These are phyloP conservation scores for Microsporum canis DNA, from an alignment of 2,329 filamentous ascomycete species.

Conservation along the genomic window DNA sequence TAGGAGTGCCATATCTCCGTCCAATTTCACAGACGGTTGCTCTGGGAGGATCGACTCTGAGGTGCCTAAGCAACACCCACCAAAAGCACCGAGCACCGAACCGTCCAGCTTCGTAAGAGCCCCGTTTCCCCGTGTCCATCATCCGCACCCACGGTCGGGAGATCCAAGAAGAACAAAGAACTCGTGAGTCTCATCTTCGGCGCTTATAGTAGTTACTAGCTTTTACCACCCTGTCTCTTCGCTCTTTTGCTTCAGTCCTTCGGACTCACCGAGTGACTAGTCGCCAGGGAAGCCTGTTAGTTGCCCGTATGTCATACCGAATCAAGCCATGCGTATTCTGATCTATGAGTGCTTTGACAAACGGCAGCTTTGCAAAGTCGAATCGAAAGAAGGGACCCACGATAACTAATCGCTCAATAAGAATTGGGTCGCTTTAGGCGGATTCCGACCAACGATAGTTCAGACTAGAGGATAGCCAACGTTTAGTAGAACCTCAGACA, in stretches of 20 bases:
- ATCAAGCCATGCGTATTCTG: background rate
- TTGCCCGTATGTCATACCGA: background rate
- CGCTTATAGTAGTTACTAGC: background rate
- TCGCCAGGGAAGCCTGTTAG: background rate
- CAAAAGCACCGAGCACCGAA: background rate
- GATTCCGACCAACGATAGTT: background rate
- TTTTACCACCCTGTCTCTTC: background rate
- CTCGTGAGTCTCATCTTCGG: background rate
- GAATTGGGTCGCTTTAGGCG: background rate
- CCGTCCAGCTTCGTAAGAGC: background rate
- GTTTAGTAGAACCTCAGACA: background rate
- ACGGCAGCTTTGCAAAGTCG: background rate
- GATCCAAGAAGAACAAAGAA: background rate
- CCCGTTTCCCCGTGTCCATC: background rate
- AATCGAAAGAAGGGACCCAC: background rate
- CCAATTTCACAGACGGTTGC: background rate
- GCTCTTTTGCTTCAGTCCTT: background rate
- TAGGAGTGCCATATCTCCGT: background rate
- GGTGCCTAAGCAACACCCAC: background rate
- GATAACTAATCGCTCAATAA: background rate
- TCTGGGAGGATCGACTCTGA: background rate
- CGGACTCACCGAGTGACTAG: background rate
- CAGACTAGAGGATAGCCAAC: background rate
- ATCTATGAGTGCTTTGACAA: background rate
- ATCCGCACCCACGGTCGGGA: background rate